phyloP scores from a whole-genome alignment of 345 rosid species.

The Streptanthus diversifolius region DNA sequence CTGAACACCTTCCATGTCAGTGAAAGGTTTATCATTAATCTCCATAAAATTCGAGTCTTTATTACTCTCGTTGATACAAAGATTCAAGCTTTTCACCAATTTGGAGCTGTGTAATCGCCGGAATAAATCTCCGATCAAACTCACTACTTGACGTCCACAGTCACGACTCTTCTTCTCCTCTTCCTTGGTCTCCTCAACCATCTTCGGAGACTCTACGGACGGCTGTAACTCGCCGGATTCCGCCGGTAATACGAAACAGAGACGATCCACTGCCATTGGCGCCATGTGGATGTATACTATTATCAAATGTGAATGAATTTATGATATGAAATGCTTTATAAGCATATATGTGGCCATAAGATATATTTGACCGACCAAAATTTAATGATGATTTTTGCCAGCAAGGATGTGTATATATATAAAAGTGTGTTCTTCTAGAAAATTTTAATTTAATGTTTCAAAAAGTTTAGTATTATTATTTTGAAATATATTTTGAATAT shows the following conservation, averaged over 20 bases:
- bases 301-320: conserved; percentile 19
- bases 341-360: neutral
- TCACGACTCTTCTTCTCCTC: conserved; percentile 33
- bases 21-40: conserved; percentile 30
- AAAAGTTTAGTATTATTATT: conserved; percentile 1
- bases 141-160: conserved; percentile 48
- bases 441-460: neutral
- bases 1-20: conserved; percentile 80
- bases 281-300: conserved; percentile 14
- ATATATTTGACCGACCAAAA: conserved; percentile 27
- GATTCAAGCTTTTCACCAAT: conserved; percentile 37
- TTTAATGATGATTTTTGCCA: conserved; percentile 28
- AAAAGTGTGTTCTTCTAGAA: conserved; percentile 12
- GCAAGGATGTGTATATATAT: conserved; percentile 20
- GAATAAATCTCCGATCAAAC: conserved; percentile 39
- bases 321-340: conserved; percentile 12
- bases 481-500: neutral
- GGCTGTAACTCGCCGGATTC: conserved; percentile 50
- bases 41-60: conserved; percentile 18
- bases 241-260: conserved; percentile 61
- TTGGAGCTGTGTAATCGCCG: conserved; percentile 45
- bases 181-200: conserved; percentile 1
- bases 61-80: conserved; percentile 24
- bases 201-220: neutral
- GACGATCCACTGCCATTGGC: conserved; percentile 43